Percentiles rank a stretch among this genome's conserved stretches.
phyloP scores from a whole-genome alignment of 768 basidiomycete species.

The Boletus rubescentipes region DNA sequence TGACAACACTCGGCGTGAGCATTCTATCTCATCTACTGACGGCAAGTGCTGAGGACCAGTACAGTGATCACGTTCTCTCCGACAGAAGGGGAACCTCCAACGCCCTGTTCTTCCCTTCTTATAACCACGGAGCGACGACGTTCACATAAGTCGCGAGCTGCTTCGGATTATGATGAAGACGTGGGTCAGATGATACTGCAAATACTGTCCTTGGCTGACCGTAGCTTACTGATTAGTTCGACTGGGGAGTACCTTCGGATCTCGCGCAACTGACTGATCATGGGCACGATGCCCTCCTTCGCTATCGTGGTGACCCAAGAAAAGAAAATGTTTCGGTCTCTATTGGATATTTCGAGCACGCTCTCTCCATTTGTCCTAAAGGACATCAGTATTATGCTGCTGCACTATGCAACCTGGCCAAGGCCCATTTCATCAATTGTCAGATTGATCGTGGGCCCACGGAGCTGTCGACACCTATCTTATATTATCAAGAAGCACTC shows the following conservation, averaged over 20 bases:
- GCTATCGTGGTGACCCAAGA: not conserved
- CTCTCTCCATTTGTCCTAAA: not conserved
- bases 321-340: not conserved
- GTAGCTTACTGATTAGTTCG: not conserved
- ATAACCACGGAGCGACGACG: not conserved
- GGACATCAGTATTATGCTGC: not conserved
- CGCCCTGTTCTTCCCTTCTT: not conserved
- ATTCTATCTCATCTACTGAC: not conserved
- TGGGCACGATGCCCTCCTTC: constrained; percentile 1
- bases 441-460: not conserved
- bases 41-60: not conserved
- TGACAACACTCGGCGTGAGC: not conserved
- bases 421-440: not conserved
- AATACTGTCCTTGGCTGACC: not conserved
- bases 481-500: constrained; percentile 9
- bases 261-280: not conserved
- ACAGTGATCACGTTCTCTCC: not conserved
- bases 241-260: not conserved
- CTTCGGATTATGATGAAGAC: not conserved
- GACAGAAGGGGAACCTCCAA: no score
- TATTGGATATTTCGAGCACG: constrained; percentile 1
- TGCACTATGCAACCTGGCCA: constrained; percentile 13
- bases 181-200: not conserved
- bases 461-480: not conserved
- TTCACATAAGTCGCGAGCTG: not conserved